phyloP scores from a whole-genome alignment of 2,329 filamentous ascomycete genomes.

The Lasiodiplodia sp. region DNA sequence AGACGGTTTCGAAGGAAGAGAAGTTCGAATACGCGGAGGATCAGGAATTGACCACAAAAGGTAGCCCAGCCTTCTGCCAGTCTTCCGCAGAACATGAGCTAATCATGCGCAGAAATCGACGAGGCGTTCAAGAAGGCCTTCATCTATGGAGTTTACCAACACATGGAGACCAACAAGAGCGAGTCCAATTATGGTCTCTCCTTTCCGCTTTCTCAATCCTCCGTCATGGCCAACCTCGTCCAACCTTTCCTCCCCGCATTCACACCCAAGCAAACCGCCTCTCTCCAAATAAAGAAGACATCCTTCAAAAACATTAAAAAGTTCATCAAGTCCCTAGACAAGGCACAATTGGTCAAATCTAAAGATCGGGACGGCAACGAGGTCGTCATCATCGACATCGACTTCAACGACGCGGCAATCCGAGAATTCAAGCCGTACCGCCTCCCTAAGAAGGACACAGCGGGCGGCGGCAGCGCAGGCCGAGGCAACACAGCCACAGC shows the following conservation, averaged over 20 bases:
- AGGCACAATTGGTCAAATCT: constrained; percentile 66
- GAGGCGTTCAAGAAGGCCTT: constrained; percentile 70
- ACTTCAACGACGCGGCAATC: constrained; percentile 65
- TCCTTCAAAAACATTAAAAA: constrained; percentile 75
- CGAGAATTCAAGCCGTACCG: constrained; percentile 67
- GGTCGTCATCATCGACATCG: constrained; percentile 69
- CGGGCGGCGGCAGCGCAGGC: constrained; percentile 47
- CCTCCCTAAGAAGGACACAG: constrained; percentile 64
- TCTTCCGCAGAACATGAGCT: background rate
- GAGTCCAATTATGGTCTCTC: constrained; percentile 63
- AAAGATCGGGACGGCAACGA: constrained; percentile 72
- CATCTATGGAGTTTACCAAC: constrained; percentile 66
- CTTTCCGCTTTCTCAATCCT: constrained; percentile 69
- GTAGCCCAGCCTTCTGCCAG: constrained; percentile 42
- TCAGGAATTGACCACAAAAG: constrained; percentile 64
- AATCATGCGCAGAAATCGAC: constrained; percentile 65
- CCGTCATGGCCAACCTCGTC: constrained; percentile 68
- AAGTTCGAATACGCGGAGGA: constrained; percentile 46
- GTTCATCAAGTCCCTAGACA: constrained; percentile 73
- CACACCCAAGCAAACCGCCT: constrained; percentile 62
- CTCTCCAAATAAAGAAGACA: constrained; percentile 72
- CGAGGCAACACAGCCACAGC: constrained; percentile 48
- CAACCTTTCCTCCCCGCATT: constrained; percentile 71
- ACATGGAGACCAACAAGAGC: constrained; percentile 63
- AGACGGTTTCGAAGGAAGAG: constrained; percentile 44